Evolutionary conservation across 805 yeast genomes (phyloP), one percentile per base, ranked within the genome.

Genomic region (Wickerhamiella kurtzmanii): DNA sequence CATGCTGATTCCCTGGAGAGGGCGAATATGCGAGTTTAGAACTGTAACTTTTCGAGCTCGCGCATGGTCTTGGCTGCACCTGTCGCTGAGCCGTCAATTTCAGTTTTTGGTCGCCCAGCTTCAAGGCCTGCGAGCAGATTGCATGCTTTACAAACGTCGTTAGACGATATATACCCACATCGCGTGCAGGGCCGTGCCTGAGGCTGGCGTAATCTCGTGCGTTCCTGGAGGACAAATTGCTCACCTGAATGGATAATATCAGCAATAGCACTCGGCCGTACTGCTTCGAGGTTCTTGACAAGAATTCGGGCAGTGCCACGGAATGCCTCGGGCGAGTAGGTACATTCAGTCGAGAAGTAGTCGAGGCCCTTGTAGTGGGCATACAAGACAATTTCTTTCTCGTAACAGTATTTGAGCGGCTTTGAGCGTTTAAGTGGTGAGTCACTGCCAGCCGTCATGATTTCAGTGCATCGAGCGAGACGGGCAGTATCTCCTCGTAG

Each of bases 301-400:
- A 92, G 69, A 49, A 87, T 86, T 60, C 99, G 74, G 0, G 98
- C 96, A 0, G 97, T 92, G 17, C 99, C 99, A 54, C 99, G 71
- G 59, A 92, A 92, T 0, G 99, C 97, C 62, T 92, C 98, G 1
- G 99, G 97, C 0, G 98, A 95, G 66, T 92, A 92, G 0, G 96
- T 81, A 62, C 99, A 92, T 60, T 92, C 99, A 0, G 99, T 92
- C 8, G 95, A 83, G 62, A 92, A 92, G 61, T 92, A 92, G 65
- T 92, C 99, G 44, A 92, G 70, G 58, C 87, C 83, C 64, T 85
- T 88, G 67, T 87, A 92, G 60, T 92, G 98, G 1, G 99, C 99
- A 65, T 92, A 92, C 16, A 92, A 71, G 19, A 92, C 99, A 55
- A 92, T 92, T 60, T 92, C 99, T 71, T 92, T 92, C 61, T 92